phyloP scores from a whole-genome alignment of 345 rosid species.

The Microthlaspi erraticum region DNA sequence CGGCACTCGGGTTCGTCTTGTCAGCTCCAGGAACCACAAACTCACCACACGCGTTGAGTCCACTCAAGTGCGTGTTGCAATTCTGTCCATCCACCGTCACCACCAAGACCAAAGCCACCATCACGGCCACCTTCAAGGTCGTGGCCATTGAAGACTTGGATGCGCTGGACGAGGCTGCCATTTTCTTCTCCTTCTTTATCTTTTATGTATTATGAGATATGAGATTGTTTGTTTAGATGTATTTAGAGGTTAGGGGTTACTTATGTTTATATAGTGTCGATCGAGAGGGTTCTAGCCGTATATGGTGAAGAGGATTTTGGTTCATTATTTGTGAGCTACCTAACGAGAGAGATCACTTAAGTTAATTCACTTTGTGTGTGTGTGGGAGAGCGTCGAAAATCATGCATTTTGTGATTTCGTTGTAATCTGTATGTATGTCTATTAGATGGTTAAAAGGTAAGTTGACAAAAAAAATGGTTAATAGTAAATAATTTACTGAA shows the following conservation, averaged over 20 bases:
- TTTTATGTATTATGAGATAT: conserved; percentile 15
- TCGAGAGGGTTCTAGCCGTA: not conserved
- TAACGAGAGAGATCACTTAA: conserved; percentile 33
- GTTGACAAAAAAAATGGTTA: no score
- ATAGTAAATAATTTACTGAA: no score
- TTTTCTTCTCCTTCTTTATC: conserved; percentile 21
- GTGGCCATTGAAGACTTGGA: conserved; percentile 25
- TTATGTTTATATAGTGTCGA: conserved; percentile 30
- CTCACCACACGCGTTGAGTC: conserved; percentile 69
- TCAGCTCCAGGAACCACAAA: conserved; percentile 70
- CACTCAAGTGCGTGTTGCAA: conserved; percentile 62
- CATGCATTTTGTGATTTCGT: conserved; percentile 5
- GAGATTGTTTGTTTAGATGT: conserved; percentile 17
- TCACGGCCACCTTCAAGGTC: conserved; percentile 38
- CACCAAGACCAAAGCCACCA: conserved; percentile 42
- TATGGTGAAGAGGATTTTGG: conserved; percentile 22
- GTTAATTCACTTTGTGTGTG: conserved; percentile 23
- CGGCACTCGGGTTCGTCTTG: conserved; percentile 49
- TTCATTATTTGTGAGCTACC: conserved; percentile 37
- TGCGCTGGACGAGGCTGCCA: conserved; percentile 28
- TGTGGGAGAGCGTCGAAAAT: not conserved
- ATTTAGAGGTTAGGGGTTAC: not conserved
- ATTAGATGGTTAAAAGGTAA: no score
- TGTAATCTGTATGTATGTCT: no score
- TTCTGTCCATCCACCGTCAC: conserved; percentile 50